These are phyloP conservation scores for Wickerhamomyces sp. DNA, from an alignment of 1,139 yeast species.

Conservation along the genomic window DNA sequence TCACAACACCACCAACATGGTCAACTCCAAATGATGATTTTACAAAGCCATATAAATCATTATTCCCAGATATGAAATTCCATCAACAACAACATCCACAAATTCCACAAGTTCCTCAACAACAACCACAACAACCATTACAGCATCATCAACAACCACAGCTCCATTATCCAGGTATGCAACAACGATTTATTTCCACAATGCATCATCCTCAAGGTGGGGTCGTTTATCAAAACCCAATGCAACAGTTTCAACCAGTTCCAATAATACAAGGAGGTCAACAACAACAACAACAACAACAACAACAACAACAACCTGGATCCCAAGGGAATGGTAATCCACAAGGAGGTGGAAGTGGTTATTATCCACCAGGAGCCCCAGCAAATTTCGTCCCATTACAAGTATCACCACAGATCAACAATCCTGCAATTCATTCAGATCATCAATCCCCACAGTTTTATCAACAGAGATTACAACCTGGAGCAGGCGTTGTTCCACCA, in stretches of 20 bases:
- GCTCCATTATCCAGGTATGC: constrained; percentile 7
- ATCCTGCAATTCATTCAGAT: constrained; percentile 1
- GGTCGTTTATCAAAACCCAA: constrained; percentile 2
- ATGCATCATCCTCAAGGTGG: constrained; percentile 6
- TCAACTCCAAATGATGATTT: constrained; percentile 43
- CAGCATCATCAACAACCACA: constrained; percentile 1
- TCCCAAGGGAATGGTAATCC: not conserved
- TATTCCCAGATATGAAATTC: constrained; percentile 17
- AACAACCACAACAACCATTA: constrained; percentile 6
- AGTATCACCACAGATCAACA: not conserved
- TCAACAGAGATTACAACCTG: constrained; percentile 4
- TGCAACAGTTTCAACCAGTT: constrained; percentile 14
- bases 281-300: constrained; percentile 11
- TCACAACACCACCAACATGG: constrained; percentile 81
- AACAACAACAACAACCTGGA: constrained; percentile 9
- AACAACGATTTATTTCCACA: constrained; percentile 11
- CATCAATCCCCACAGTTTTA: constrained; percentile 8
- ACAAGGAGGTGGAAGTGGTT: constrained; percentile 10
- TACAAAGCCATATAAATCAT: constrained; percentile 30
- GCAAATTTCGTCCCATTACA: constrained; percentile 2
- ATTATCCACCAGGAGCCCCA: constrained; percentile 7
- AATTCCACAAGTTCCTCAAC: constrained; percentile 6
- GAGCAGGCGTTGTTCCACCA: not conserved
- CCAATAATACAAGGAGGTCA: constrained; percentile 13
- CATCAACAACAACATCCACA: constrained; percentile 4